Base-by-base conservation (phyloP, 2,329 filamentous ascomycete genomes). In the Myotisia sp. region DNA sequence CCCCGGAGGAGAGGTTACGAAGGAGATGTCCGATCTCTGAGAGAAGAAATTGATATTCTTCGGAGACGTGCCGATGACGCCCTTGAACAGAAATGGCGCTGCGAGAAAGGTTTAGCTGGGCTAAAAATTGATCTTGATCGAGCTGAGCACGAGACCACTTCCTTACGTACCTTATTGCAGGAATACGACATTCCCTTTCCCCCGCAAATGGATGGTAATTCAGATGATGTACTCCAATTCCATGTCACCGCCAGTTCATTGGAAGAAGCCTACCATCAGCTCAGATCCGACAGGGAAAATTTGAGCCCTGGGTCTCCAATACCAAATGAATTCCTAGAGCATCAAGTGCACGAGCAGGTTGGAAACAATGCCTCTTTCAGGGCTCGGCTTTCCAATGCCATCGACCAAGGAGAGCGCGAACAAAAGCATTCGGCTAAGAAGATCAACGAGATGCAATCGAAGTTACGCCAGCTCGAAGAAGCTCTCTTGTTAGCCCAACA, bases 61-160 rank as follows among this genome's bases (percentile, higher is more conserved):
- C 76, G 90, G 27, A 78, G 78, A 41, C 76, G 90, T 35, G 87
- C 87, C 19, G 87, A 98, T 48, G 87, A 95, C 43, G 87, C 87
- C 10, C 70, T 95, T 9, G 84, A 93, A 51, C 82, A 92, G 50
- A 95, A 95, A 58, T 95, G 83, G 78, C 80, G 92, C 52, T 87
- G 86, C 41, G 87, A 94, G 59, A 92, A 92, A 59, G 84, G 84
- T 12, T 64, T 95, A 2, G 71, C 74, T 34, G 84, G 86, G 36
- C 63, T 95, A 37, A 92, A 93, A 62, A 94, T 93, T 80, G 87
- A 95, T 51, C 72, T 98, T 26, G 90, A 95, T 56, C 81, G 86
- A 42, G 86, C 90, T 17, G 84, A 94, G 56, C 81, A 90, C 53
- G 90, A 98, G 60, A 92, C 92, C 19, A 66, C 73, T 26, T 81